phyloP scores from a whole-genome alignment of 75 land plant genomes.

The Pinus taeda region DNA sequence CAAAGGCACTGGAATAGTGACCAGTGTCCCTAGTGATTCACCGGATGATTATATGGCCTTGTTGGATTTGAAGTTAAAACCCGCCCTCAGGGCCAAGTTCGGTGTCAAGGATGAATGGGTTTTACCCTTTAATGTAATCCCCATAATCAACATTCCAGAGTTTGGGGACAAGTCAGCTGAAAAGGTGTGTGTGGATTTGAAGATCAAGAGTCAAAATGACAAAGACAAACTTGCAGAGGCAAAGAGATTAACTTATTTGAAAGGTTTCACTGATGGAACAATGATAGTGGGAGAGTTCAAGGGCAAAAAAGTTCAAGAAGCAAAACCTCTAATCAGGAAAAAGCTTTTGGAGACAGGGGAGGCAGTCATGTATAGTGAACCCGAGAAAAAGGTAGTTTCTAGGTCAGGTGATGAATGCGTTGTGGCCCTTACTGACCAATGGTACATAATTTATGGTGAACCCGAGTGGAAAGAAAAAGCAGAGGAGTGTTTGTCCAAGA shows the following conservation, averaged over 20 bases:
- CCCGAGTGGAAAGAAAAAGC: slow-evolving; percentile 62
- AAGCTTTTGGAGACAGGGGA: slow-evolving; percentile 48
- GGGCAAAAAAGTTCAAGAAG: slow-evolving; percentile 75
- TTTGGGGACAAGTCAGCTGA: slow-evolving; percentile 83
- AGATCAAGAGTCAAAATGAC: slow-evolving; percentile 92
- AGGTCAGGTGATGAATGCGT: slow-evolving; percentile 97
- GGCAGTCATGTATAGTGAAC: slow-evolving; percentile 85
- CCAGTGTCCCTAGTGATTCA: slow-evolving; percentile 92
- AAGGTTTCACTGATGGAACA: slow-evolving; percentile 84
- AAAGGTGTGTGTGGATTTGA: slow-evolving; percentile 69
- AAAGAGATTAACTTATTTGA: slow-evolving; percentile 73
- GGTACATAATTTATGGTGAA: slow-evolving; percentile 92
- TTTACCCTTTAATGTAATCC: slow-evolving; percentile 72
- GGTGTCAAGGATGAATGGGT: slow-evolving; percentile 93
- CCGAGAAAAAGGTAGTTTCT: slow-evolving; percentile 89
- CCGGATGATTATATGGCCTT: slow-evolving; percentile 95
- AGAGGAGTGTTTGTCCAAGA: slow-evolving; percentile 59
- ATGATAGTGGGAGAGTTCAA: slow-evolving; percentile 80
- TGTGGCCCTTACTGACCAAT: slow-evolving; percentile 95
- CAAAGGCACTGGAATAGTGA: slow-evolving; percentile 94
- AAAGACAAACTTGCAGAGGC: slow-evolving; percentile 82
- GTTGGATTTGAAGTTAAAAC: slow-evolving; percentile 71
- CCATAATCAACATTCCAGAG: slow-evolving; percentile 84
- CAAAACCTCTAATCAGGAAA: slow-evolving; percentile 68
- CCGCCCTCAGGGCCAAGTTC: slow-evolving; percentile 65